A percentile compares a stretch with the other conserved stretches of the same genome.
phyloP scores from a whole-genome alignment of 1,284 basidiomycete genomes.

The Leccinum griseonigrum region DNA sequence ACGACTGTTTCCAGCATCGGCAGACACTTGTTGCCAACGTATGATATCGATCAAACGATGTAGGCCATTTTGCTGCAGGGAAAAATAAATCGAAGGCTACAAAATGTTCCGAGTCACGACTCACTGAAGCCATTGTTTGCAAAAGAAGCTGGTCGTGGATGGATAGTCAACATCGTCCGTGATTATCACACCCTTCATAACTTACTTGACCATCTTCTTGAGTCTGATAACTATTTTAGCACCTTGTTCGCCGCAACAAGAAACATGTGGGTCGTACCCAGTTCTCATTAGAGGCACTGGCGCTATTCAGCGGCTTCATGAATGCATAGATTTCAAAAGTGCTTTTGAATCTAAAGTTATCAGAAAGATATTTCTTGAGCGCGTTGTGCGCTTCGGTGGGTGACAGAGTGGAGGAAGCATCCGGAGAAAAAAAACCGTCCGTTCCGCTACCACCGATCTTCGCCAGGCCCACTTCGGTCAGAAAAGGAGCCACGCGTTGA shows the following conservation, averaged over 20 bases:
- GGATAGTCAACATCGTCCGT: slow-evolving; percentile 1
- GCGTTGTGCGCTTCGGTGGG: slow-evolving; percentile 52
- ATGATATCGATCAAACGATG: slow-evolving; percentile 53
- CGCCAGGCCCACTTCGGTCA: slow-evolving; percentile 47
- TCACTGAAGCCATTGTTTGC: slow-evolving; percentile 41
- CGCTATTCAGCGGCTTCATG: slow-evolving; percentile 44
- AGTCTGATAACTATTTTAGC: slow-evolving; percentile 34
- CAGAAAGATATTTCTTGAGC: slow-evolving; percentile 44
- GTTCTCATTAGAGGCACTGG: slow-evolving; percentile 42
- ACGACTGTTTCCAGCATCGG: slow-evolving; percentile 32
- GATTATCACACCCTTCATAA: neutral
- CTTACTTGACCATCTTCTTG: slow-evolving; percentile 53
- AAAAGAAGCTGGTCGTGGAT: slow-evolving; percentile 39
- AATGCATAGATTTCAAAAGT: slow-evolving; percentile 49
- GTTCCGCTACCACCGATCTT: slow-evolving; percentile 37
- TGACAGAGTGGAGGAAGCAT: slow-evolving; percentile 29
- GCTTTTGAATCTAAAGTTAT: slow-evolving; percentile 43
- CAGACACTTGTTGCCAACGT: slow-evolving; percentile 44
- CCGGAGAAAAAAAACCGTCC: slow-evolving; percentile 37
- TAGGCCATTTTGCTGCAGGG: slow-evolving; percentile 47
- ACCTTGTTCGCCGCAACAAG: neutral
- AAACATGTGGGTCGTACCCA: slow-evolving; percentile 47
- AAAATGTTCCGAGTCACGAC: neutral
- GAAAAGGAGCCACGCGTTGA: slow-evolving; percentile 41
- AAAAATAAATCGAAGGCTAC: neutral